phyloP scores from a whole-genome alignment of 345 rosid genomes.

The Conringia planisiliqua region DNA sequence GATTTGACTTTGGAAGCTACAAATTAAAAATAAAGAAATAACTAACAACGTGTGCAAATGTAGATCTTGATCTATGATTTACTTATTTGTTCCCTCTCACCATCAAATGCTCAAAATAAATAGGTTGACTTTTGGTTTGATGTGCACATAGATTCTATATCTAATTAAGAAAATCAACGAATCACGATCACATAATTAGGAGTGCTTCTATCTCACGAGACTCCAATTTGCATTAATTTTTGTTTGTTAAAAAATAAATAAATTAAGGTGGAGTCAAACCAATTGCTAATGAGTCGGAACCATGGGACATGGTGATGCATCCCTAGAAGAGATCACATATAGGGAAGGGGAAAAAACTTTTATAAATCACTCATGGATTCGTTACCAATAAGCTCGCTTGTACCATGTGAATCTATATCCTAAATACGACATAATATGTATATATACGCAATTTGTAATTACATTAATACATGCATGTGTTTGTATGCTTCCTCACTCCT shows the following conservation, averaged over 20 bases:
- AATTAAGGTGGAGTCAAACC: slow-evolving; percentile 7
- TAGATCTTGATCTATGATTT: slow-evolving; percentile 31
- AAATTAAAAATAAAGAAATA: neutral
- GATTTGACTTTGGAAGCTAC: slow-evolving; percentile 12
- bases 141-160: neutral
- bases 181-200: slow-evolving; percentile 10
- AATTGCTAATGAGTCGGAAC: slow-evolving; percentile 9
- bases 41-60: neutral
- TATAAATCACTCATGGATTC: slow-evolving; percentile 15
- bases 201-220: slow-evolving; percentile 21
- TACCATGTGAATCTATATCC: slow-evolving; percentile 25
- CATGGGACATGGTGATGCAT: slow-evolving; percentile 28
- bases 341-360: neutral
- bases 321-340: slow-evolving; percentile 15
- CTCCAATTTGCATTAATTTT: neutral
- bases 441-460: slow-evolving; percentile 6
- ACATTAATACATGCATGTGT: slow-evolving; percentile 9
- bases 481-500: slow-evolving; percentile 7
- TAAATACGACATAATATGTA: neutral
- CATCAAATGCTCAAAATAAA: neutral
- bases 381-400: slow-evolving; percentile 27
- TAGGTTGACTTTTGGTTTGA: slow-evolving; percentile 19
- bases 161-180: neutral
- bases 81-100: slow-evolving; percentile 14
- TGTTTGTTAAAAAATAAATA: neutral